Evolutionary conservation across 768 basidiomycete species (phyloP).

Genomic region (Amanita molliuscula): DNA sequence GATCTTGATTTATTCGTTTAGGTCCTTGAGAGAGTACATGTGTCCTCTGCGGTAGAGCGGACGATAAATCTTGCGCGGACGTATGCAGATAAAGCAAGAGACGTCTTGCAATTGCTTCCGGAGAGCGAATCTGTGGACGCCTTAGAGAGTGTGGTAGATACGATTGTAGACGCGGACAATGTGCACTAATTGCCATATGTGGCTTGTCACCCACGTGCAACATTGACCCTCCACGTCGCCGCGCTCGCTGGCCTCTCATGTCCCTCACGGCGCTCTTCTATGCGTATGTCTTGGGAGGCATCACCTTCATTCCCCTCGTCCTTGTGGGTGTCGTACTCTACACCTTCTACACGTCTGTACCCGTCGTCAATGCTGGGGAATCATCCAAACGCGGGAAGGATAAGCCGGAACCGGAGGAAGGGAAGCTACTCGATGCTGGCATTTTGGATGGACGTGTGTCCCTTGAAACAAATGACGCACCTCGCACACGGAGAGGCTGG

Average conservation of each 20-base stretch:
- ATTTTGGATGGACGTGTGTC: slow-evolving; percentile 12
- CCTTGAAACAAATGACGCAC: slow-evolving; percentile 41
- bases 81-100: slow-evolving; percentile 71
- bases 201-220: neutral
- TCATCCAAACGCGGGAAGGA: slow-evolving; percentile 21
- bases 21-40: slow-evolving; percentile 59
- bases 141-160: slow-evolving; percentile 61
- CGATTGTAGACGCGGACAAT: slow-evolving; percentile 50
- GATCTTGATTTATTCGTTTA: slow-evolving; percentile 16
- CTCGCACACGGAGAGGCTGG: slow-evolving; percentile 69
- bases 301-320: slow-evolving; percentile 82
- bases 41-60: slow-evolving; percentile 67
- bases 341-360: slow-evolving; percentile 76
- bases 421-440: slow-evolving; percentile 13
- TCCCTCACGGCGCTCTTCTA: slow-evolving; percentile 62
- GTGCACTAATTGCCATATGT: neutral
- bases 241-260: slow-evolving; percentile 29
- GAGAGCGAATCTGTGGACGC: slow-evolving; percentile 73
- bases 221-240: neutral
- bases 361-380: slow-evolving; percentile 56
- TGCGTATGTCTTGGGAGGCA: slow-evolving; percentile 81
- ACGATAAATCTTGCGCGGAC: slow-evolving; percentile 66
- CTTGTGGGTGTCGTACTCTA: slow-evolving; percentile 46
- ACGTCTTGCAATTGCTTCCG: slow-evolving; percentile 60
- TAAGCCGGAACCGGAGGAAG: slow-evolving; percentile 14